Evolutionary conservation across 306 rosid species (phyloP).

Genomic region (Cicer cuneatum): DNA sequence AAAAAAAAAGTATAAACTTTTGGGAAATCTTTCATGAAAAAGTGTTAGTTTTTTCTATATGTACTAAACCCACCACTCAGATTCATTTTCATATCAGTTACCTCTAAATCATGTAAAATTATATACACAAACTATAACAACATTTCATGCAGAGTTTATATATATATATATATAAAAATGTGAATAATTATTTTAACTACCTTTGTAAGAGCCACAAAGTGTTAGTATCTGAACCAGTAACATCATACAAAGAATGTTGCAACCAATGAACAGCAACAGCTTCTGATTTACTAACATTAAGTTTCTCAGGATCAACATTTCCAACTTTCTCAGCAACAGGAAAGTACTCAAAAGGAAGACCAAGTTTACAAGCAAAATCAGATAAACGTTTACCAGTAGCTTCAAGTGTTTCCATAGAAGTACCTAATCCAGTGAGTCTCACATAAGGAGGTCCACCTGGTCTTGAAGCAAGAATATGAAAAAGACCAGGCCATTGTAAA

Average conservation of each 20-base stretch:
- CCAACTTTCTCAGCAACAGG: conserved; percentile 92
- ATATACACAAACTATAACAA: neutral
- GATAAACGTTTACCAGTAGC: conserved; percentile 91
- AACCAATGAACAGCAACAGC: conserved; percentile 99
- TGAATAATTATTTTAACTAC: conserved; percentile 46
- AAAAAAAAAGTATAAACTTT: conserved; percentile 14
- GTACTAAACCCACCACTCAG: conserved; percentile 29
- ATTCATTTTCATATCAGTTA: neutral
- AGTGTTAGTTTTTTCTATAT: conserved; percentile 37
- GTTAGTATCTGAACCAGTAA: conserved; percentile 90
- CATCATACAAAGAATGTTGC: conserved; percentile 97
- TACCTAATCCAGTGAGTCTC: conserved; percentile 87
- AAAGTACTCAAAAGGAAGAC: conserved; percentile 88
- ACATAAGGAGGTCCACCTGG: conserved; percentile 95
- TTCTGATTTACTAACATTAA: conserved; percentile 77
- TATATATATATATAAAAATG: neutral
- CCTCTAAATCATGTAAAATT: conserved; percentile 6
- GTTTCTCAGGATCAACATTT: conserved; percentile 73
- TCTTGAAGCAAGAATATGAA: conserved; percentile 87
- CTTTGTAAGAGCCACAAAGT: conserved; percentile 95
- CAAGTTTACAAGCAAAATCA: conserved; percentile 84
- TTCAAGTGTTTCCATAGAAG: conserved; percentile 81
- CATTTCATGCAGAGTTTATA: conserved; percentile 34
- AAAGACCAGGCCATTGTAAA: conserved; percentile 95
- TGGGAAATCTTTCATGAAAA: conserved; percentile 41